A percentile compares a stretch with the other conserved stretches of the same genome.
Evolutionary conservation across 1,284 basidiomycete genomes (phyloP).

Genomic region (Ustilago bromivora): DNA sequence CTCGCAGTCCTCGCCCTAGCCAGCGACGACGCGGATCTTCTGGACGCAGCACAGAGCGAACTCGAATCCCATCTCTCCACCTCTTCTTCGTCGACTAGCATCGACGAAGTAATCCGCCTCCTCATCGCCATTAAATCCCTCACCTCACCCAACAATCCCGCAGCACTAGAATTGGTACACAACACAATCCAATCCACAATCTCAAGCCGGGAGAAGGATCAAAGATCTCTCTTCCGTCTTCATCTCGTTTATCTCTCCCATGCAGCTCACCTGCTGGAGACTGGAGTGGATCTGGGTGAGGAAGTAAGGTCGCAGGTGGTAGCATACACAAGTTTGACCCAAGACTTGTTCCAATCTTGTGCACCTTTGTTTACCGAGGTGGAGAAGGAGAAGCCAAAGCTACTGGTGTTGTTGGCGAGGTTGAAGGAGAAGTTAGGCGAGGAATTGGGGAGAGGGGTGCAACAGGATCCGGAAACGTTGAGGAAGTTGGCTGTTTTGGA

Average conservation of each 20-base stretch:
- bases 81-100: neutral
- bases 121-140: slow-evolving; percentile 23
- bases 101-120: slow-evolving; percentile 21
- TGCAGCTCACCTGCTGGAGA: slow-evolving; percentile 7
- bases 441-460: neutral
- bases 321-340: slow-evolving; percentile 26
- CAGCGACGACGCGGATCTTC: slow-evolving; percentile 80
- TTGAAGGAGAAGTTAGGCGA: slow-evolving; percentile 1
- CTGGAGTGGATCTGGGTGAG: neutral
- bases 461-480: neutral
- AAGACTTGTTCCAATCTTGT: slow-evolving; percentile 24
- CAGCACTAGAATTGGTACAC: slow-evolving; percentile 24
- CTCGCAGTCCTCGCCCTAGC: slow-evolving; percentile 88
- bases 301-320: slow-evolving; percentile 15
- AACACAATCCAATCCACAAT: slow-evolving; percentile 21
- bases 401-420: slow-evolving; percentile 8
- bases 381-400: slow-evolving; percentile 11
- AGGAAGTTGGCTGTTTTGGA: slow-evolving; percentile 21
- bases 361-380: slow-evolving; percentile 23
- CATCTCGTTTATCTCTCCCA: slow-evolving; percentile 31
- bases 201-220: slow-evolving; percentile 9
- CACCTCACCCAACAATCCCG: neutral
- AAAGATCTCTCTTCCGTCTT: slow-evolving; percentile 20
- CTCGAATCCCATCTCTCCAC: slow-evolving; percentile 70
- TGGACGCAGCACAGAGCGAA: slow-evolving; percentile 88